A percentile compares a stretch with the other conserved stretches of the same genome.
These are phyloP conservation scores for Gautieria morchelliformis DNA, from an alignment of 768 basidiomycete species.

Conservation along the genomic window DNA sequence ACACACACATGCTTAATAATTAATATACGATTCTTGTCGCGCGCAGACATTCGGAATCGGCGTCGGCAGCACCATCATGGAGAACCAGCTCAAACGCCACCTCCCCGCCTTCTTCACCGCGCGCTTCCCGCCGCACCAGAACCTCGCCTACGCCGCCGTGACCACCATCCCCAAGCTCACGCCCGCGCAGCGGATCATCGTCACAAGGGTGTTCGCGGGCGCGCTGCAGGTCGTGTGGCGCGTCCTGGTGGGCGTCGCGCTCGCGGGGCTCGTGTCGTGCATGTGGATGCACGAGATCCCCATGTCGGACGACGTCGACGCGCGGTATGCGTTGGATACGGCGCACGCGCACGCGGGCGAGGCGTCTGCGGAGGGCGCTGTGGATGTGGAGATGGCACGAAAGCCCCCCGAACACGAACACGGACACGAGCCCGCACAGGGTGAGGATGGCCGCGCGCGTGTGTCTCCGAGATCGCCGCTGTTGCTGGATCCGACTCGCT, in stretches of 20 bases:
- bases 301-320: conserved; percentile 20
- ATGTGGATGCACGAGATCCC: conserved; percentile 20
- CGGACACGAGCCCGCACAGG: too few relatives aligned
- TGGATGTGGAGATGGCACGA: too few relatives aligned
- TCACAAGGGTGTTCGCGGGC: conserved; percentile 22
- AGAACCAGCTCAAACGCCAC: conserved; percentile 22
- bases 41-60: conserved; percentile 24
- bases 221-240: conserved; percentile 22
- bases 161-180: conserved; percentile 14
- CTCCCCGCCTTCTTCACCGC: conserved; percentile 21
- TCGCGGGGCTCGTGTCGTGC: conserved; percentile 17
- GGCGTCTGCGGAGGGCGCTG: too few relatives aligned
- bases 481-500: too few relatives aligned
- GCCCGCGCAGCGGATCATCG: conserved; percentile 17
- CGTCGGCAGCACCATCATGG: conserved; percentile 25
- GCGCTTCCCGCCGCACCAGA: conserved; percentile 13
- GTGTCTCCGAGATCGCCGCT: too few relatives aligned
- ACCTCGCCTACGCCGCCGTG: conserved; percentile 20
- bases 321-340: conserved; percentile 17
- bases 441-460: too few relatives aligned
- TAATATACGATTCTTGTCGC: not conserved
- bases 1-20: too few relatives aligned
- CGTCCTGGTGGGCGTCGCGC: conserved; percentile 21
- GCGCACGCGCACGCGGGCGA: too few relatives aligned
- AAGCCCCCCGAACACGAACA: too few relatives aligned